Percentiles rank a stretch among this genome's conserved stretches.
Conservation (phyloP, 192 early-diverging fungal species). For the Coemansia aciculifera region DNA sequence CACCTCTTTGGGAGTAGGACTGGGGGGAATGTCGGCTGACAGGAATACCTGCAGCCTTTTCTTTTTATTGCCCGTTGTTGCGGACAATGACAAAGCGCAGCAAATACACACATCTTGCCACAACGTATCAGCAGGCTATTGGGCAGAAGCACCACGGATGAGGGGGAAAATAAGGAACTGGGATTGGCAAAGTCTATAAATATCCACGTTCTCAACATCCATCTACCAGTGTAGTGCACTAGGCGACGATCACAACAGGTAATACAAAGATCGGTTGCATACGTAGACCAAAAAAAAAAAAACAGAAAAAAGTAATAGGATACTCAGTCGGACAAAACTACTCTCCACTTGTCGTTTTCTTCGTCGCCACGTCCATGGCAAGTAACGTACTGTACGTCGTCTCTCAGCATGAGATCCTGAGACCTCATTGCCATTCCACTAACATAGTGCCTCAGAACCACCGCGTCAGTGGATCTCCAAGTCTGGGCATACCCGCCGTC, state of each 20-base stretch:
- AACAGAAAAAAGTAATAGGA: neutral
- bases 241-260: slow-evolving; percentile 38
- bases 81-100: slow-evolving; percentile 3
- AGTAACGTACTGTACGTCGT: slow-evolving; percentile 56
- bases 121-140: slow-evolving; percentile 5
- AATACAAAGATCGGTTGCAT: slow-evolving; percentile 26
- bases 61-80: neutral
- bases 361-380: slow-evolving; percentile 52
- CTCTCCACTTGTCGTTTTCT: slow-evolving; percentile 60
- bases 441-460: slow-evolving; percentile 54
- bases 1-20: neutral
- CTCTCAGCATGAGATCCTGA: slow-evolving; percentile 35
- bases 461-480: slow-evolving; percentile 52
- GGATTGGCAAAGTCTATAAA: neutral
- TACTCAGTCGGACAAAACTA: slow-evolving; percentile 18
- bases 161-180: neutral
- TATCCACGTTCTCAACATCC: neutral
- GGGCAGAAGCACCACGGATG: neutral
- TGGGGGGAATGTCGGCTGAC: slow-evolving; percentile 6
- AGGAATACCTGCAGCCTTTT: neutral
- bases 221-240: slow-evolving; percentile 26
- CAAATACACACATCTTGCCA: neutral
- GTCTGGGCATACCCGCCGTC: slow-evolving; percentile 46
- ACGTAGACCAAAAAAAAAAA: slow-evolving; percentile 10
- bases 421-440: slow-evolving; percentile 57